Evolutionary conservation across 495 filamentous ascomycete genomes (phyloP).

Genomic region (Aspergillus taichungensis): DNA sequence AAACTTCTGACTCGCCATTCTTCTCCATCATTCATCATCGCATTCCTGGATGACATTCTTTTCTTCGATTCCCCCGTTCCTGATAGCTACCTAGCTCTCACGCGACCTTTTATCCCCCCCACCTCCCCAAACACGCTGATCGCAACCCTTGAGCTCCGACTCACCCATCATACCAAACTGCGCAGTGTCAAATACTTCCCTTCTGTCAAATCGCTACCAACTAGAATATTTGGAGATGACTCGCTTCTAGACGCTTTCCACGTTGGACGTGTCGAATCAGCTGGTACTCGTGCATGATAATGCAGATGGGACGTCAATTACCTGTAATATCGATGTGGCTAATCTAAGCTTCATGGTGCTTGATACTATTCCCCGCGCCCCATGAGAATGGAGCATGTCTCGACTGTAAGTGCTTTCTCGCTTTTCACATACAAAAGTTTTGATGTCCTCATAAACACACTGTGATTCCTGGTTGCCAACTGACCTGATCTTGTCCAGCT

Average conservation of each 20-base stretch:
- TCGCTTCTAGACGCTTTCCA: too few relatives aligned
- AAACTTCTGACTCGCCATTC: too few relatives aligned
- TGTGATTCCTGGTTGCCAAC: neutral
- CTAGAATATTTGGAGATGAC: too few relatives aligned
- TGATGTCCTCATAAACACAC: neutral
- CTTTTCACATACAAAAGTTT: neutral
- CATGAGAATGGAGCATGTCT: constrained; percentile 42
- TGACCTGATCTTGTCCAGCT: constrained; percentile 34
- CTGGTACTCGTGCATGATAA: constrained; percentile 17
- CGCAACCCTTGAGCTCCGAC: too few relatives aligned
- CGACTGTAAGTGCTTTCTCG: constrained; percentile 29
- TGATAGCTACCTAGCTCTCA: constrained; percentile 6
- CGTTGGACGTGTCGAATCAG: constrained; percentile 11
- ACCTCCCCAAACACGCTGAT: too few relatives aligned
- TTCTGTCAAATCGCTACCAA: too few relatives aligned
- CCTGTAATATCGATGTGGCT: constrained; percentile 24
- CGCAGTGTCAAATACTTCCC: too few relatives aligned
- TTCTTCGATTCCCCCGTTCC: constrained; percentile 18
- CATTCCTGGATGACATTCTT: constrained; percentile 10
- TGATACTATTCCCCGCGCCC: constrained; percentile 23
- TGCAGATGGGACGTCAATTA: constrained; percentile 34
- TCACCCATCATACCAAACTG: too few relatives aligned
- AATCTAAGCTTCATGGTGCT: constrained; percentile 33
- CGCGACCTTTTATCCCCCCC: too few relatives aligned
- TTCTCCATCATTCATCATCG: too few relatives aligned